Conservation (phyloP, 441 rosid species). For the Codiaeum variegatum region DNA sequence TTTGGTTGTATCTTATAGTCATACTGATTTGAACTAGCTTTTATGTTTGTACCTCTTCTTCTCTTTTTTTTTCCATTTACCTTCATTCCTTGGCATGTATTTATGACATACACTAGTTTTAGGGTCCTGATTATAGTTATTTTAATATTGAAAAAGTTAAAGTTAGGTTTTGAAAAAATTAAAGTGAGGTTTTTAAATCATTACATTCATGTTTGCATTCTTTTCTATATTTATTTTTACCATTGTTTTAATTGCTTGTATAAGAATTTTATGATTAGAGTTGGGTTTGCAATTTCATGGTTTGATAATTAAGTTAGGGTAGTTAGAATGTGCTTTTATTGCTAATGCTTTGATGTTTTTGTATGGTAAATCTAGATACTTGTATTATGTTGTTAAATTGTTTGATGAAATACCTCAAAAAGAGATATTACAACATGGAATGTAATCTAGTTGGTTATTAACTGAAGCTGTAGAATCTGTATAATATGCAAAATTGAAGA, state of each 20-base stretch:
- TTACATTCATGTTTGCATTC: too few species aligned
- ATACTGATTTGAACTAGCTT: neutral
- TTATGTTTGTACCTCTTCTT: neutral
- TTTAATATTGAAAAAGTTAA: too few species aligned
- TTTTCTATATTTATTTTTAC: too few species aligned
- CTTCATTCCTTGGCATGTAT: neutral
- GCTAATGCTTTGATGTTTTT: slow-evolving; percentile 64
- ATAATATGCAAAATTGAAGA: slow-evolving; percentile 25
- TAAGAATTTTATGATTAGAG: slow-evolving; percentile 38
- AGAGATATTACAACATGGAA: slow-evolving; percentile 74
- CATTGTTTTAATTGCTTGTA: slow-evolving; percentile 71
- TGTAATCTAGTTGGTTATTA: too few species aligned
- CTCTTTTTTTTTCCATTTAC: neutral
- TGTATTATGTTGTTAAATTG: slow-evolving; percentile 37
- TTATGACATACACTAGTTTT: neutral
- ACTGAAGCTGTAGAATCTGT: too few species aligned
- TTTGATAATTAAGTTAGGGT: slow-evolving; percentile 49
- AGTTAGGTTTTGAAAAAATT: too few species aligned
- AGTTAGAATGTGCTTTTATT: slow-evolving; percentile 42
- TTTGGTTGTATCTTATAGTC: neutral
- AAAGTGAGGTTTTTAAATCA: too few species aligned
- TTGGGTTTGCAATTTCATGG: slow-evolving; percentile 73
- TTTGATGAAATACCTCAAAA: slow-evolving; percentile 62
- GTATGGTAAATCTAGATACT: slow-evolving; percentile 41
- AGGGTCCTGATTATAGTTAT: neutral